Evolutionary conservation across 257 asterid species (phyloP), one percentile per base, ranked within the genome.

Genomic region (Euphrasia confusa): DNA sequence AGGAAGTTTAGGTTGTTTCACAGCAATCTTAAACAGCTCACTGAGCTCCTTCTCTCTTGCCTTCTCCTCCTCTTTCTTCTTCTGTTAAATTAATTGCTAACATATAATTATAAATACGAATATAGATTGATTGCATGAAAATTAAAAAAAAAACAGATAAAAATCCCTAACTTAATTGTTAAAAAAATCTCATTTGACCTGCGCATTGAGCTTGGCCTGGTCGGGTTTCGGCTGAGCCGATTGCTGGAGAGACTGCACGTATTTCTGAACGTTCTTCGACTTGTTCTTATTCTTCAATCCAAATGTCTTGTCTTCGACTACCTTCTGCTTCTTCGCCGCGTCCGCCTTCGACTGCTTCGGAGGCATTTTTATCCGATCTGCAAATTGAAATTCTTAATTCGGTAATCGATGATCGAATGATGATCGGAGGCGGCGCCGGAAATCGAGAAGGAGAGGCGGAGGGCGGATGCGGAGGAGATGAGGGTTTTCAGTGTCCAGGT

Each of bases 251-350:
- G 94, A 79, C 55, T 93, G 96, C 3, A 93, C 97, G 63, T 93
- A 93, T 74, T 93, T 93, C 88, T 93, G 99, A 7, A 93, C 99
- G 73, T 77, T 81, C 66, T 93, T 89, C 54, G 94, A 84, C 88
- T 93, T 93, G 75, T 85, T 93, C 63, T 93, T 93, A 55, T 93
- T 93, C 89, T 93, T 93, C 69, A 93, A 84, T 68, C 99, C 99
- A 71, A 93, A 93, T 2, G 99, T 93, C 77, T 93, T 93, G 94
- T 89, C 99, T 80, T 93, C 99, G 11, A 83, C 78, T 40, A 78
- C 10, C 78, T 89, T 92, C 84, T 89, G 97, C 88, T 92, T 92
- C 86, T 93, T 89, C 72, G 96, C 90, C 64, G 81, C 2, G 74
- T 87, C 96, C 54, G 86, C 77, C 79, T 93, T 93, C 63, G 96